Conservation (phyloP, 2,329 filamentous ascomycete genomes). For the Septoria petroselini region DNA sequence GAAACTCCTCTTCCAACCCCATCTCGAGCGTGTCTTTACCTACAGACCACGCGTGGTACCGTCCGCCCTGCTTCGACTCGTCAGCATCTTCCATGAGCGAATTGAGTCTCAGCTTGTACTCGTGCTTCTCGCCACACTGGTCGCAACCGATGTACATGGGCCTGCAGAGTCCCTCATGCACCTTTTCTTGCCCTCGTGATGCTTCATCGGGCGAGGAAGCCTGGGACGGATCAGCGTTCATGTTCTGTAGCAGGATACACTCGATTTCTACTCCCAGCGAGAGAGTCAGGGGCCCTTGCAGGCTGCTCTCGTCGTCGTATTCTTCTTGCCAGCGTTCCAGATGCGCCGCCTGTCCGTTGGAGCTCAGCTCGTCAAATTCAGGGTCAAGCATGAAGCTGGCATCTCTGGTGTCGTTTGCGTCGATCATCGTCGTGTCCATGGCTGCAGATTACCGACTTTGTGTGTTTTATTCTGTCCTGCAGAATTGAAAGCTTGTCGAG, state of each 20-base stretch:
- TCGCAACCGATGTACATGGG: conserved; percentile 6
- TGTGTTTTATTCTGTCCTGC: no score
- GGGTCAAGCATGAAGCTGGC: no score
- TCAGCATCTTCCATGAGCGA: background rate
- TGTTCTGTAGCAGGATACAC: conserved; percentile 14
- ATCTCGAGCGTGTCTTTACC: background rate
- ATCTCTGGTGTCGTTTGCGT: background rate
- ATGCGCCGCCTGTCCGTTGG: background rate
- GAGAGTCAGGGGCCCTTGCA: conserved; percentile 3
- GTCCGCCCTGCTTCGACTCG: background rate
- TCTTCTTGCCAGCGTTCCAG: background rate
- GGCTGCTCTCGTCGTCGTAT: conserved; percentile 5
- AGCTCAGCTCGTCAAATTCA: background rate
- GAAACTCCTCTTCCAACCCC: background rate
- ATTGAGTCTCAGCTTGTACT: conserved; percentile 7
- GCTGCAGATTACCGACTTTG: background rate
- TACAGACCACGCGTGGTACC: conserved; percentile 3
- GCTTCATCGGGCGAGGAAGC: background rate
- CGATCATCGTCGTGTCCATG: background rate
- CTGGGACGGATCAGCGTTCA: background rate
- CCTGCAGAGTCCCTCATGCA: conserved; percentile 7
- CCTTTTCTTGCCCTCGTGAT: background rate
- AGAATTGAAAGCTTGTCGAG: no score
- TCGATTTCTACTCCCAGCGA: conserved; percentile 21
- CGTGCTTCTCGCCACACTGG: background rate